Evolutionary conservation across 805 yeast species (phyloP), one percentile per base, ranked within the genome.

Genomic region (Sungouiella blattae): DNA sequence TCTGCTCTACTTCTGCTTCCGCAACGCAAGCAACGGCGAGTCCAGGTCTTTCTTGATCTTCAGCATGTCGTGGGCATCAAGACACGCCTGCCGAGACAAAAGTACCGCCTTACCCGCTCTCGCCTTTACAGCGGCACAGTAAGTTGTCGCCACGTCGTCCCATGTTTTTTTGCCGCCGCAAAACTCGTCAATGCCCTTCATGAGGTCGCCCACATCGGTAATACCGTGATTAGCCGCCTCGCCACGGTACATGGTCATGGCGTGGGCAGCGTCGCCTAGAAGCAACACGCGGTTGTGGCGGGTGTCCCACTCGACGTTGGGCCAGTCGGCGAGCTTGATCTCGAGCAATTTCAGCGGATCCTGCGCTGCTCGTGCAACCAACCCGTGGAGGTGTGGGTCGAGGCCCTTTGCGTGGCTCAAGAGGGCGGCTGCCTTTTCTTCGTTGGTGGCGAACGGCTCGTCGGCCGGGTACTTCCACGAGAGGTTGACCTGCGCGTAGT

Each of bases 161-260:
- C 52, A 47, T 13, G 38, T n/a, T 12, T 13, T 12, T 16, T 33
- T 23, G 15, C 40, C 41, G 1, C 14, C 29, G n/a, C 26, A n/a
- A 16, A 17, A 39, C 26, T n/a, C 5, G 28, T 48, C 49, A n/a
- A 46, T 15, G 30, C 44, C 36, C 9, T 15, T 12, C 26, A 46
- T 35, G 5, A 48, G 28, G n/a, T 46, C 46, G 7, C 12, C 13
- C 11, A 34, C 50, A 32, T 48, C 52, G 2, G 47, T 37, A 13
- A 48, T 46, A 3, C 52, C 52, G 33, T 43, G 49, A 29, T 48
- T 48, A 21, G 41, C 43, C 11, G 52, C 52, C 33, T 46, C 50
- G n/a, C 52, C 52, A 18, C 50, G 35, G 28, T 41, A 48, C 52
- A 48, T 48, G 6, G 50, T 46, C 50, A 46, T 46, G 20, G 52